Evolutionary conservation across 2,329 filamentous ascomycete genomes (phyloP), one percentile per base, ranked within the genome.

Genomic region (Chaetothyriales sp.): DNA sequence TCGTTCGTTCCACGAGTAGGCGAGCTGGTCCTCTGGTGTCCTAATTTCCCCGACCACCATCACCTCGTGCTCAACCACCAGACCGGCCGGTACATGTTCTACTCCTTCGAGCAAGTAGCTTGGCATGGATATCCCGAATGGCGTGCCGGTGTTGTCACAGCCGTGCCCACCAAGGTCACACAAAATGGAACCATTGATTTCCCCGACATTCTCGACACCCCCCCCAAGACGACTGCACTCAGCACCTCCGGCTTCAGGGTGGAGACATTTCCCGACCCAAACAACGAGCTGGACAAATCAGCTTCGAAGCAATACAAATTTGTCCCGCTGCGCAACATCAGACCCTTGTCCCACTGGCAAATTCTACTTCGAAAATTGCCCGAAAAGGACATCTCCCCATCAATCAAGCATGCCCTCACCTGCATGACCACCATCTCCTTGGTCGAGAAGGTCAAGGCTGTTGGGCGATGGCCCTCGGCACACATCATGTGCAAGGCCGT

Each of bases 71-170:
- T 61, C 54, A 67, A 73, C 49, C 49, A 56, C 1, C 55, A 61
- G 2, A 62, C 57, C 1, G 52, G 58, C 2, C 50, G 56, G 15
- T 60, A 67, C 46, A 64, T 67, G 49, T 62, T 67, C 1, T 70
- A 67, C 47, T 65, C 67, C 8, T 51, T 57, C 1, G 52, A 62
- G 9, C 59, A 65, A n/a, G 53, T 62, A 19, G 57, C 54, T 20
- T 73, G 66, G 55, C 54, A 59, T 2, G 67, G 65, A 0, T 57
- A 60, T 18, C 75, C 77, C 0, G 51, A 63, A 5, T 82, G 79
- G 79, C 72, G 77, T 57, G 78, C 74, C 0, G 79, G 78, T 1
- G 66, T 80, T 0, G 66, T 82, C 9, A 72, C 73, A 1, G 73
- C 81, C 59, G 64, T 69, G 3, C 72, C 78, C 0, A 64, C 68